Percentiles rank a stretch among this genome's conserved stretches.
phyloP scores from a whole-genome alignment of 2,329 filamentous ascomycete species.

The Diaporthe capsici region DNA sequence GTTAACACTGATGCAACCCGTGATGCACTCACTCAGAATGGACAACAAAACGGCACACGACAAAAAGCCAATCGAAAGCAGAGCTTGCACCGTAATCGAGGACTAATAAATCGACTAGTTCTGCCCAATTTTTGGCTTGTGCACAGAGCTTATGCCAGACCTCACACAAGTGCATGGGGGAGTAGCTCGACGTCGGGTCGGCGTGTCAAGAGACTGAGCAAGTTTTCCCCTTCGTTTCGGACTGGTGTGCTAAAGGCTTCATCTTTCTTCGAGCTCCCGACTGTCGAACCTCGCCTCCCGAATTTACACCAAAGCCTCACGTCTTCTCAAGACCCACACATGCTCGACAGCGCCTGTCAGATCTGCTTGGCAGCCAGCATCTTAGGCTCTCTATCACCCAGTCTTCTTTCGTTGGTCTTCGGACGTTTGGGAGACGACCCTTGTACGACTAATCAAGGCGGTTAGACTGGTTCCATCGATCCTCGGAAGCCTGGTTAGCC shows the following conservation, averaged over 20 bases:
- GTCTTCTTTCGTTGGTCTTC: background rate
- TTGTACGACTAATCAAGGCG: background rate
- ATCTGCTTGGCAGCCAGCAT: background rate
- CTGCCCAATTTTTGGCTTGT: background rate
- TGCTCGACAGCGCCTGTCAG: background rate
- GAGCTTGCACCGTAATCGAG: background rate
- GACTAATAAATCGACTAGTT: background rate
- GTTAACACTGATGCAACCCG: background rate
- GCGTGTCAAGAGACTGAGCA: constrained; percentile 21
- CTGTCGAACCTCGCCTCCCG: background rate
- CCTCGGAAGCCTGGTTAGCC: background rate
- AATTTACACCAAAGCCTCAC: background rate
- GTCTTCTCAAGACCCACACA: too few relatives aligned
- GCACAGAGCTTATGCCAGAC: background rate
- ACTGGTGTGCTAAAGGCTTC: background rate
- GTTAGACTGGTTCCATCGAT: background rate
- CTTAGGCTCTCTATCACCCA: background rate
- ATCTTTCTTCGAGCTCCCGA: background rate
- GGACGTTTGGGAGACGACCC: background rate
- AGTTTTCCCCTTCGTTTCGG: constrained; percentile 32
- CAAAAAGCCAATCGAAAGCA: background rate
- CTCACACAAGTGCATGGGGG: background rate
- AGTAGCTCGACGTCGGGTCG: constrained; percentile 10
- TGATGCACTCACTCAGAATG: background rate
- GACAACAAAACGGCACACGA: background rate